A percentile compares a stretch with the other conserved stretches of the same genome.
Evolutionary conservation across 768 basidiomycete genomes (phyloP).

Genomic region (Suillus decipiens): DNA sequence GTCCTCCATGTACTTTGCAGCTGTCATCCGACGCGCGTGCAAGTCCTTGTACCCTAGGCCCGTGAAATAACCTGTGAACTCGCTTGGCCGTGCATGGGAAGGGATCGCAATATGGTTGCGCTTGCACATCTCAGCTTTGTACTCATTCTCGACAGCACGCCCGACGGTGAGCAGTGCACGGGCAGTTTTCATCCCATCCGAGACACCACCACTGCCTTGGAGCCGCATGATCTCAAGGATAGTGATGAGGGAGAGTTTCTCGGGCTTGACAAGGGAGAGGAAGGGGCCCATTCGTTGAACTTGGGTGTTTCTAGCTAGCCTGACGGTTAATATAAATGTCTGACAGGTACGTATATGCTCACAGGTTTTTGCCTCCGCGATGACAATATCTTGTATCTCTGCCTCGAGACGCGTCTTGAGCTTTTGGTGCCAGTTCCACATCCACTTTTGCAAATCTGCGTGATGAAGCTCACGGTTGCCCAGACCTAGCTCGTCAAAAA

Average conservation of each 20-base stretch:
- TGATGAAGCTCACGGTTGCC: conserved; percentile 45
- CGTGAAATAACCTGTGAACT: conserved; percentile 51
- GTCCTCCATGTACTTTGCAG: conserved; percentile 63
- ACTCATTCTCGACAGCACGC: conserved; percentile 85
- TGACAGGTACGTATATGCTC: conserved; percentile 10
- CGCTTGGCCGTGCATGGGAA: conserved; percentile 24
- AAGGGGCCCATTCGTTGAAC: conserved; percentile 60
- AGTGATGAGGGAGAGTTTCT: conserved; percentile 83
- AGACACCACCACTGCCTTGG: conserved; percentile 73
- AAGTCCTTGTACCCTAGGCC: conserved; percentile 60
- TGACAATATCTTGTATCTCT: conserved; percentile 50
- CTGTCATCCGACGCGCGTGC: conserved; percentile 63
- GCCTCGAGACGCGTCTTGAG: conserved; percentile 51
- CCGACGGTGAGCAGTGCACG: conserved; percentile 81
- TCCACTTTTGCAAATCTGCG: conserved; percentile 67
- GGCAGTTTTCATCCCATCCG: conserved; percentile 88
- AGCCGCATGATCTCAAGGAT: conserved; percentile 89
- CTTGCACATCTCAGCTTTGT: conserved; percentile 81
- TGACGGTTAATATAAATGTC: background rate
- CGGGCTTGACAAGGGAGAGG: conserved; percentile 69
- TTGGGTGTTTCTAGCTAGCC: conserved; percentile 10
- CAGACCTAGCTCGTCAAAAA: conserved; percentile 60
- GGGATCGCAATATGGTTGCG: conserved; percentile 59
- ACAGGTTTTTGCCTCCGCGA: conserved; percentile 36
- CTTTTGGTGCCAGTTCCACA: conserved; percentile 83